These are phyloP conservation scores for Coelastrella sp. DNA, from an alignment of 139 green algal species.

Conservation along the genomic window DNA sequence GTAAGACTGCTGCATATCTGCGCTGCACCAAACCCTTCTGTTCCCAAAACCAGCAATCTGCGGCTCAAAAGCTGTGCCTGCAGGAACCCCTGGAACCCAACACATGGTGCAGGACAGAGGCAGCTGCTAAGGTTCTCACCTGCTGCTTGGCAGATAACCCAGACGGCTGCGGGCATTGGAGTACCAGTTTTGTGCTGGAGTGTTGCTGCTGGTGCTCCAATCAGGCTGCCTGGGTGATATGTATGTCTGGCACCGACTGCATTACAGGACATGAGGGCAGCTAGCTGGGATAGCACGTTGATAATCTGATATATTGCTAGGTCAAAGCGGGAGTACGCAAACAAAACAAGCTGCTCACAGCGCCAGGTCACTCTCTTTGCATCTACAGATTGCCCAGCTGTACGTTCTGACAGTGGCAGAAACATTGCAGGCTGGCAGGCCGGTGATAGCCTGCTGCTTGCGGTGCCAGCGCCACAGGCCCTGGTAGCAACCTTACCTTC, in stretches of 20 bases:
- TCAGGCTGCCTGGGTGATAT: not conserved
- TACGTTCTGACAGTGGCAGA: not conserved
- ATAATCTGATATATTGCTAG: not conserved
- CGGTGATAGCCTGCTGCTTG: too few relatives aligned
- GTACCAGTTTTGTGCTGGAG: not conserved
- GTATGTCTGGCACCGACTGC: conserved; percentile 1
- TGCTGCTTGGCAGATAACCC: not conserved
- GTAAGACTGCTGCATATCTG: too few relatives aligned
- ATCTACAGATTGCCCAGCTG: not conserved
- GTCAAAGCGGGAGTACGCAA: too few relatives aligned
- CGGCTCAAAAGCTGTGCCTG: too few relatives aligned
- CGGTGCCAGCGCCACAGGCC: too few relatives aligned
- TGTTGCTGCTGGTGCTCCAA: not conserved
- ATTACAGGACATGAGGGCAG: not conserved
- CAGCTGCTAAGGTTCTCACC: too few relatives aligned
- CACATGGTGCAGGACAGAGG: too few relatives aligned
- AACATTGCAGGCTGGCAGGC: not conserved
- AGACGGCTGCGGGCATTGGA: not conserved
- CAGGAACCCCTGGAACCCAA: too few relatives aligned
- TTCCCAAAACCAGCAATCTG: too few relatives aligned
- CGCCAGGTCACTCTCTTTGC: not conserved
- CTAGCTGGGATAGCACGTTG: not conserved
- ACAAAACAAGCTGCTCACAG: not conserved
- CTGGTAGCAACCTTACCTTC: too few relatives aligned
- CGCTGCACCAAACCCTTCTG: too few relatives aligned